These are phyloP conservation scores for Aspergillus jensenii DNA, from an alignment of 2,329 filamentous ascomycete genomes.

Conservation along the genomic window DNA sequence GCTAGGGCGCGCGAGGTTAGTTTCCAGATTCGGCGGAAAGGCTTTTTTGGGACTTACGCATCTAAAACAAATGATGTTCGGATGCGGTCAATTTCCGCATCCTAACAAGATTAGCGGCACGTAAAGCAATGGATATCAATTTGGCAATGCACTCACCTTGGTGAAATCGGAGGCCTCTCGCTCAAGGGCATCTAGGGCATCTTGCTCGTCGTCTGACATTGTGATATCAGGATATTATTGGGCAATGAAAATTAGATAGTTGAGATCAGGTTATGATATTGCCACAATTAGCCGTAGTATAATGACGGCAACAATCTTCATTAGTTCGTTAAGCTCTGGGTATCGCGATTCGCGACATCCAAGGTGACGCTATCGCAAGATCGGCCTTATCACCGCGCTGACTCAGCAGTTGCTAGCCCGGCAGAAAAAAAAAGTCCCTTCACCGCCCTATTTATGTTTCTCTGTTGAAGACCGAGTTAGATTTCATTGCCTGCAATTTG, in stretches of 20 bases:
- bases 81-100: slow-evolving; percentile 94
- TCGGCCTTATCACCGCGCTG: slow-evolving; percentile 34
- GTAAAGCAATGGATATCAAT: not conserved
- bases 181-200: slow-evolving; percentile 78
- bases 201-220: slow-evolving; percentile 63
- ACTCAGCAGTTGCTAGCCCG: slow-evolving; percentile 30
- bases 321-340: not conserved
- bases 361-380: not conserved
- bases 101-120: slow-evolving; percentile 50
- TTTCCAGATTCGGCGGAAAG: not conserved
- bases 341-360: not conserved
- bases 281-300: not conserved
- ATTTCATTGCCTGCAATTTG: not conserved
- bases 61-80: slow-evolving; percentile 82
- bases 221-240: slow-evolving; percentile 29
- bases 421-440: slow-evolving; percentile 29
- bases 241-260: not conserved
- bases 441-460: slow-evolving; percentile 20
- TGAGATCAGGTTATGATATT: not conserved
- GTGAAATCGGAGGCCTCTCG: slow-evolving; percentile 85
- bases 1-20: slow-evolving; percentile 39
- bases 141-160: slow-evolving; percentile 59
- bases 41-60: slow-evolving; percentile 50
- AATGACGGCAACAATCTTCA: not conserved
- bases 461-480: not conserved